A percentile compares a stretch with the other conserved stretches of the same genome.
Evolutionary conservation across 139 green algal species (phyloP).

Genomic region (Asterochloris sp.): DNA sequence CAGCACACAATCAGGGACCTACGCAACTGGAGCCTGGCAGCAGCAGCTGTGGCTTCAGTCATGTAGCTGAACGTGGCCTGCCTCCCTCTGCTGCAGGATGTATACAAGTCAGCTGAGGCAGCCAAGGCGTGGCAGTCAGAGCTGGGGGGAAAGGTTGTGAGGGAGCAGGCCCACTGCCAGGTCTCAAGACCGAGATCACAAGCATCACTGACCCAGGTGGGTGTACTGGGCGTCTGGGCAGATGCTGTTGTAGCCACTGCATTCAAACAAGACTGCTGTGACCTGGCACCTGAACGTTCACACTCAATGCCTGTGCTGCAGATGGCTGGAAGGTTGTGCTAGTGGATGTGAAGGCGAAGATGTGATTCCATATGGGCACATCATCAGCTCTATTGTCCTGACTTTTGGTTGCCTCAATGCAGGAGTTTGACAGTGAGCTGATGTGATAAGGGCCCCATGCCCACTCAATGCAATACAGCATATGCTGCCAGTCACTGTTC

Average conservation of each 20-base stretch:
- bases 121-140: constrained; percentile 59
- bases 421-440: too few species aligned
- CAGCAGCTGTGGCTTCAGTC: too few species aligned
- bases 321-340: constrained; percentile 63
- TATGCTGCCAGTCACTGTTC: too few species aligned
- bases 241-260: constrained; percentile 30
- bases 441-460: too few species aligned
- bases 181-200: constrained; percentile 67
- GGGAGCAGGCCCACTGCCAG: constrained; percentile 50
- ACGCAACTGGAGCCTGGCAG: too few species aligned
- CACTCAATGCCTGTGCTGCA: background rate
- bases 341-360: constrained; percentile 48
- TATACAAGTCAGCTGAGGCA: constrained; percentile 82
- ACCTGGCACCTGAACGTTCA: too few species aligned
- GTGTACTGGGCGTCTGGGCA: constrained; percentile 31
- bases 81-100: constrained; percentile 43
- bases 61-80: too few species aligned
- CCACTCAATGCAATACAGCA: too few species aligned
- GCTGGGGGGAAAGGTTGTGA: constrained; percentile 54
- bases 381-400: too few species aligned
- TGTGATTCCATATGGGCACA: too few species aligned
- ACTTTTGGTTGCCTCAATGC: too few species aligned
- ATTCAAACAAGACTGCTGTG: background rate
- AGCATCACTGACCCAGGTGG: constrained; percentile 57
- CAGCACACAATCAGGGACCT: too few species aligned